These are phyloP conservation scores for Aspergillus bombycis DNA, from an alignment of 2,329 filamentous ascomycete species.

Conservation along the genomic window DNA sequence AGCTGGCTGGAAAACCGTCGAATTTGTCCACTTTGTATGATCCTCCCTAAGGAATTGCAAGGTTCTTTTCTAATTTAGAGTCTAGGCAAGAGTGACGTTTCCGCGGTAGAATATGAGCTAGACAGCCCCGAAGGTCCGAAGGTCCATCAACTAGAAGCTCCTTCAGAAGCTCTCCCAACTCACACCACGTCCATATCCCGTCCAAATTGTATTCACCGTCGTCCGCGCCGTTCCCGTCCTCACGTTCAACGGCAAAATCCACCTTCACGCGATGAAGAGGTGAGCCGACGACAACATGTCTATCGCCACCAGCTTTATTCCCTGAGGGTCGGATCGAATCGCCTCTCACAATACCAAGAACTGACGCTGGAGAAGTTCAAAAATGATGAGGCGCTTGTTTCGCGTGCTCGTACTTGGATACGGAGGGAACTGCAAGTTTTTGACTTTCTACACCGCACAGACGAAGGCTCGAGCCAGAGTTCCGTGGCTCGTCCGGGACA, in stretches of 20 bases:
- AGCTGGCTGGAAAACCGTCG: conserved; percentile 77
- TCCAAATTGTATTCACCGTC: conserved; percentile 12
- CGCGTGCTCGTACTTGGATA: conserved; percentile 78
- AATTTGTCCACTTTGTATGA: conserved; percentile 77
- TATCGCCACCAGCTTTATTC: conserved; percentile 76
- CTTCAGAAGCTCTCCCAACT: conserved; percentile 12
- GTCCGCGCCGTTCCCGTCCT: conserved; percentile 14
- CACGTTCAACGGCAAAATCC: conserved; percentile 21
- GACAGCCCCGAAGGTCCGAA: conserved; percentile 57
- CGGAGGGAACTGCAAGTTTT: conserved; percentile 85
- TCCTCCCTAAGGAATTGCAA: background rate
- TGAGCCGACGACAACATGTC: conserved; percentile 68
- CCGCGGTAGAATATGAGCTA: conserved; percentile 68
- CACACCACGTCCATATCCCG: conserved; percentile 8
- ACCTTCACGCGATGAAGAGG: conserved; percentile 43
- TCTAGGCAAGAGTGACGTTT: conserved; percentile 56
- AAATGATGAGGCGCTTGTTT: conserved; percentile 67
- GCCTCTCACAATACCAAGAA: conserved; percentile 73
- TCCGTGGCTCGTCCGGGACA: conserved; percentile 30
- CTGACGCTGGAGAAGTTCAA: conserved; percentile 70
- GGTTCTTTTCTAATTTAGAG: conserved; percentile 6
- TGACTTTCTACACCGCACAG: conserved; percentile 62
- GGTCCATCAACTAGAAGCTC: conserved; percentile 57
- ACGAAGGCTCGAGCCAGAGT: conserved; percentile 21
- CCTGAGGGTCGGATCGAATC: conserved; percentile 80